Evolutionary conservation across 257 asterid genomes (phyloP), one percentile per base, ranked within the genome.

Genomic region (Gentiana dahurica): DNA sequence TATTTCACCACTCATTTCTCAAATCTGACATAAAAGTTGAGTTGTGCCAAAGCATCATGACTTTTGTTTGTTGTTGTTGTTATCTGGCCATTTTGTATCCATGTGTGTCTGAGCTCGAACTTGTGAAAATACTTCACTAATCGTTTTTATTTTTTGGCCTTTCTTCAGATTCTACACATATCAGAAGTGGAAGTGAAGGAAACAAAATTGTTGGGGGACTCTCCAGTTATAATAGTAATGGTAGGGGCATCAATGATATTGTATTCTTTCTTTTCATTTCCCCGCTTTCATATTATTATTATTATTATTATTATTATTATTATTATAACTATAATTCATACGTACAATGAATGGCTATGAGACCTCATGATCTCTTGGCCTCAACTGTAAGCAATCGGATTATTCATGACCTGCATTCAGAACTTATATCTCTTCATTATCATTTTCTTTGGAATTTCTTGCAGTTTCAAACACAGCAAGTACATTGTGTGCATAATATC

Each of bases 381-480:
- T 1, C 9, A 24, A 41, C 9, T 41, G 10, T 41, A 10, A 41
- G 10, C 9, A 41, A 41, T 41, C 9, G 46, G 46, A 10, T 41
- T 10, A 10, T 41, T 24, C 5, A 41, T 41, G 46, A 41, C 9
- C 9, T 7, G 9, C 46, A 41, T 2, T 4, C 5, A 4, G 6
- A 41, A 41, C 46, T 41, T 41, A 5, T 41, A 41, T 41, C 9
- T 41, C 46, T 41, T 41, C 2, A 2, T 41, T 5, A 41, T 41
- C 24, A 43, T 32, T 71, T 67, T 12, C 32, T 45, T 67, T 51
- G 66, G 44, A 59, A 43, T 55, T 49, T 61, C 5, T 67, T 41
- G 34, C 95, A 88, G 99, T 92, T 92, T 80, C 97, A 80, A 75
- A 88, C 97, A 2, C 99, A 88, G 62, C 95, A 92, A 75, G 91